phyloP scores from a whole-genome alignment of 2,329 filamentous ascomycete species.

The Aspergillus pseudoviridinutans region DNA sequence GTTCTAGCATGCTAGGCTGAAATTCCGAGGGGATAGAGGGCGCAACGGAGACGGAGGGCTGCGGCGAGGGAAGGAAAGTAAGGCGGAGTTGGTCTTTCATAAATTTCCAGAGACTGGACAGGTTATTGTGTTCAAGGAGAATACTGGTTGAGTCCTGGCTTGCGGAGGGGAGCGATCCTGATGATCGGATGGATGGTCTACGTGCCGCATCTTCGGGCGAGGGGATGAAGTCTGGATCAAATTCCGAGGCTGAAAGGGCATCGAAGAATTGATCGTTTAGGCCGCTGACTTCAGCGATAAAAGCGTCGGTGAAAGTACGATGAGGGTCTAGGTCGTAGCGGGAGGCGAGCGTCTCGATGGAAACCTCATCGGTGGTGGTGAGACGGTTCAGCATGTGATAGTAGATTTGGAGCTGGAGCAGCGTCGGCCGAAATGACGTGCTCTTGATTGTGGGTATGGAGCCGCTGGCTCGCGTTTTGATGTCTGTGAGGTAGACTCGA shows the following conservation, averaged over 20 bases:
- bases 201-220: slow-evolving; percentile 21
- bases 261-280: slow-evolving; percentile 66
- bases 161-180: slow-evolving; percentile 18
- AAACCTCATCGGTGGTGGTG: slow-evolving; percentile 61
- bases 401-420: slow-evolving; percentile 87
- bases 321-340: slow-evolving; percentile 67
- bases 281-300: slow-evolving; percentile 69
- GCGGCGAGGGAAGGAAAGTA: slow-evolving; percentile 42
- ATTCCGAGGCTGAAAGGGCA: slow-evolving; percentile 29
- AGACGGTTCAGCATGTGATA: slow-evolving; percentile 77
- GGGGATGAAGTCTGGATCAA: slow-evolving; percentile 23
- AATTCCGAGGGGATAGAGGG: slow-evolving; percentile 29
- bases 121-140: slow-evolving; percentile 56
- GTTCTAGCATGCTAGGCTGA: slow-evolving; percentile 31
- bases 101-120: slow-evolving; percentile 57
- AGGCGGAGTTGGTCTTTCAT: slow-evolving; percentile 58
- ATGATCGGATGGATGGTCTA: slow-evolving; percentile 5
- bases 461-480: slow-evolving; percentile 72
- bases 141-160: slow-evolving; percentile 49
- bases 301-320: slow-evolving; percentile 68
- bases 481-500: slow-evolving; percentile 73
- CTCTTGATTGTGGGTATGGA: slow-evolving; percentile 58
- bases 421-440: slow-evolving; percentile 66
- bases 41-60: slow-evolving; percentile 15
- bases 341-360: slow-evolving; percentile 64